Base-by-base conservation (phyloP, 345 rosid genomes). In the Psidium friedrichsthalianum region DNA sequence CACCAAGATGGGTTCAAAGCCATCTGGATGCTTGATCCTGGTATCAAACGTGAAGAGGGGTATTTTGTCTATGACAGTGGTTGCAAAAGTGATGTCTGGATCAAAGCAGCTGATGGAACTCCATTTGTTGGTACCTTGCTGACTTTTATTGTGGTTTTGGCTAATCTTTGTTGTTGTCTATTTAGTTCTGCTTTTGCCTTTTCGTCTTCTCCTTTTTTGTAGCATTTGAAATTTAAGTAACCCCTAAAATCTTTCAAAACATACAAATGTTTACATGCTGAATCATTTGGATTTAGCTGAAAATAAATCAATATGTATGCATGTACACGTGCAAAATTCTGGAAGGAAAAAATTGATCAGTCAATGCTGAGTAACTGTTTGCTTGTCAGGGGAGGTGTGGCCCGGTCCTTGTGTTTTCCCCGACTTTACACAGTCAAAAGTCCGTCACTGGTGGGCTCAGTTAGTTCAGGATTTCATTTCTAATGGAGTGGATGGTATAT, bases 1-100 rank as follows among this genome's bases (percentile, higher is more conserved):
- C 94, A 91, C 87, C 82, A 84, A 84, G 88, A 52, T 54, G 98
- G 98, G 82, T 93, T 95, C 89, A 96, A 95, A 91, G 98, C 97
- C 51, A 92, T 96, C 74, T 95, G 98, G 99, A 96, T 96, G 98
- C 97, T 95, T 74, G 98, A 96, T 89, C 99, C 98, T 40, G 98
- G 99, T 58, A 94, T 96, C 86, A 96, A 96, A 86, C 86, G 81
- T 20, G 99, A 96, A 89, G 92, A 94, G 59, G 96, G 95, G 47
- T 95, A 94, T 86, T 85, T 86, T 89, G 87, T 92, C 82, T 93
- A 93, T 85, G 95, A 94, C 85, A 94, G 94, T 84, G 99, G 98
- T 80, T 88, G 91, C 82, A 84, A 89, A 87, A 89, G 82, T 89
- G 93, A 94, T 85, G 92, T 89, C 52, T 96, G 99, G 98, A 86